Conservation (phyloP, 2,329 filamentous ascomycete species). For the Neoarthrinium moseri region DNA sequence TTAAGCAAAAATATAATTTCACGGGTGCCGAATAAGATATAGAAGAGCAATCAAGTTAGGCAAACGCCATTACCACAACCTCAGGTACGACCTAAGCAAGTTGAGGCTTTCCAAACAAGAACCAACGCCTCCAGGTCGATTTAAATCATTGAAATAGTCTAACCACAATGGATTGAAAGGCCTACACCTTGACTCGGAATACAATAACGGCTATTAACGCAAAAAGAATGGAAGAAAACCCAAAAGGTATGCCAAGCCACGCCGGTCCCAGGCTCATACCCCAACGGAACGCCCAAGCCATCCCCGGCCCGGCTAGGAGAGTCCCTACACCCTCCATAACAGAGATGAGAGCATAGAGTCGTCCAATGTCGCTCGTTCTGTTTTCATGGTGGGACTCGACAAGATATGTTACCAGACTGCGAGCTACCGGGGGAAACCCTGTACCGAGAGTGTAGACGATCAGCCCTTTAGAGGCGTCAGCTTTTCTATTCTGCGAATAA, state of each 20-base stretch:
- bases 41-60: too few relatives aligned
- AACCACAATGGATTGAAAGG: too few relatives aligned
- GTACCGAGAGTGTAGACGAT: constrained; percentile 1
- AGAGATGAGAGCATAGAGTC: constrained; percentile 3
- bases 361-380: background rate
- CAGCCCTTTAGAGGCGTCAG: background rate
- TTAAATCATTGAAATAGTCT: too few relatives aligned
- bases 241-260: constrained; percentile 7
- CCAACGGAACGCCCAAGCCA: constrained; percentile 2
- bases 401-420: constrained; percentile 2
- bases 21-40: too few relatives aligned
- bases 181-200: constrained; percentile 1
- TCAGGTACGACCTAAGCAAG: too few relatives aligned
- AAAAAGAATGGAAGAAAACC: background rate
- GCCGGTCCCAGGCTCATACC: constrained; percentile 2
- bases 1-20: too few relatives aligned
- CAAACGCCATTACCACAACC: too few relatives aligned
- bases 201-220: constrained; percentile 1
- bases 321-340: constrained; percentile 3
- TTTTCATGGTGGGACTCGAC: background rate
- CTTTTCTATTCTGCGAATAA: background rate
- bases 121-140: too few relatives aligned
- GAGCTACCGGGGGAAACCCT: background rate
- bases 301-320: background rate
- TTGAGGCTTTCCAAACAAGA: too few relatives aligned